A percentile compares a stretch with the other conserved stretches of the same genome.
Conservation (phyloP, 31 red algal genomes). For the Endocladia muricata region DNA sequence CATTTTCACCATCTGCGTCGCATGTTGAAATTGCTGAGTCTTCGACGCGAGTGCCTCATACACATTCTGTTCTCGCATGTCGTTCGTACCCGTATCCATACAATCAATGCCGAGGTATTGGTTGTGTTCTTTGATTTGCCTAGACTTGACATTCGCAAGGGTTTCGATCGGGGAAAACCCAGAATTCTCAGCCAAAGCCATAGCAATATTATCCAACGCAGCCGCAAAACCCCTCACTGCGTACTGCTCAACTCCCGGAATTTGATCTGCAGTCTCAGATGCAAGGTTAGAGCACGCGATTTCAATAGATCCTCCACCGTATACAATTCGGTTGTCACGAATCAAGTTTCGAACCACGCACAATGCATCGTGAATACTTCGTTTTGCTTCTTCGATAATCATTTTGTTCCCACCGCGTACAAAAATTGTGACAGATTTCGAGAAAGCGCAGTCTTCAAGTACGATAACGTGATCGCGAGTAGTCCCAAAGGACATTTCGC, state of each 20-base stretch:
- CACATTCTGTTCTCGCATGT: constrained; percentile 98
- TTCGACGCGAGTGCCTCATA: constrained; percentile 93
- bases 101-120: constrained; percentile 93
- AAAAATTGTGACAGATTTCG: constrained; percentile 94
- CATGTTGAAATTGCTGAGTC: constrained; percentile 92
- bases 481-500: constrained; percentile 92
- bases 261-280: constrained; percentile 81
- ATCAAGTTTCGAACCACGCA: constrained; percentile 98
- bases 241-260: constrained; percentile 91
- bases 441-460: constrained; percentile 88
- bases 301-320: constrained; percentile 95
- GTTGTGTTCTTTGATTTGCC: constrained; percentile 80
- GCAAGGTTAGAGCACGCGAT: constrained; percentile 87
- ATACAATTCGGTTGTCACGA: constrained; percentile 93
- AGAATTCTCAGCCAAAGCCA: constrained; percentile 96
- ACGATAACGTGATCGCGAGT: constrained; percentile 95
- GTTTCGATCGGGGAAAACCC: constrained; percentile 92
- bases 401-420: constrained; percentile 98
- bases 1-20: constrained; percentile 97
- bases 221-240: constrained; percentile 91
- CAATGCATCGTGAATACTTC: constrained; percentile 97
- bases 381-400: constrained; percentile 98
- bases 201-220: constrained; percentile 86
- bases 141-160: constrained; percentile 69
- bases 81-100: constrained; percentile 80